Base-by-base conservation (phyloP, 2,329 filamentous ascomycete species). In the Monilinia fructicola region DNA sequence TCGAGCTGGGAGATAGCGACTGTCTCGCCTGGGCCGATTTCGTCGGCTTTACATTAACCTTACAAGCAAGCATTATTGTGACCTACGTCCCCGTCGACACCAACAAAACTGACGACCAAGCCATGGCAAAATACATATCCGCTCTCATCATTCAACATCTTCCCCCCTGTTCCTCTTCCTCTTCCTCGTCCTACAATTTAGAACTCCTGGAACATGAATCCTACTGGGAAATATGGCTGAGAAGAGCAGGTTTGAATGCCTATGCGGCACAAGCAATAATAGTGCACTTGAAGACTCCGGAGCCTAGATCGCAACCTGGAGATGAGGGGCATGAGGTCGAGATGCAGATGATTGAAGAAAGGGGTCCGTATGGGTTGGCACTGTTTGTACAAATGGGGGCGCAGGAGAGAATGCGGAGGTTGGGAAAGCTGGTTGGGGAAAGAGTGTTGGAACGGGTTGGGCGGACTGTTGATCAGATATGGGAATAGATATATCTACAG, bases 221-320 rank as follows among this genome's bases (percentile, higher is more conserved):
- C 0, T 75, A 79, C 44, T 90, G 87, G 87, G 90, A 93, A 75
- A 55, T 85, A 12, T 90, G 90, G 69, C 79, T 93, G 31, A 81
- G 89, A 18, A 80, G 81, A 31, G 82, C 83, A 1, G 90, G 90
- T 0, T 76, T 92, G 74, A 93, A 93, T 76, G 83, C 85, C 0
- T 92, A 86, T 74, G 90, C 89, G 2, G 90, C 90, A 3, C 90
- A 92, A 74, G 80, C 81, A 12, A 79, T 92, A 1, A 77, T 91
- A 44, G 78, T 78, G 0, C 75, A 76, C n/a, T 67, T 87, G 16
- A 81, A 81, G 70, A 72, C 71, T 9, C 77, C 77, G 9, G 73
- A 73, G 11, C 58, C 44, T 4, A 23, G 71, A 65, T 31, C 66
- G 69, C 5, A 55, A 71, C 53, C 58, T 38, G 44, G 28, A 14